A percentile compares a stretch with the other conserved stretches of the same genome.
Conservation (phyloP, 208 protist species). For the Phytomonas serpens region DNA sequence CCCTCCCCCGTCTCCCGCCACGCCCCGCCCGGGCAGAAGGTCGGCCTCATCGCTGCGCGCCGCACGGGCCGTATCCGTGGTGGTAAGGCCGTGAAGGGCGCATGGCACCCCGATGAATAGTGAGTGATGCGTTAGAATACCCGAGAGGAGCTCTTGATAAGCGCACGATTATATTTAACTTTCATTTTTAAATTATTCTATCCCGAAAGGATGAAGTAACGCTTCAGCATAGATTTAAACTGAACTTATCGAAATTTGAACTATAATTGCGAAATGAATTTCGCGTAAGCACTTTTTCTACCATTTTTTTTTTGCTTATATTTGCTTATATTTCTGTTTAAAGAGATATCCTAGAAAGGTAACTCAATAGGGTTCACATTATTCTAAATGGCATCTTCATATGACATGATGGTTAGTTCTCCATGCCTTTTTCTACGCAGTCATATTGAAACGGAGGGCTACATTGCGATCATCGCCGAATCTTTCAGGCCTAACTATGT, state of each 20-base stretch:
- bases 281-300: neutral
- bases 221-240: neutral
- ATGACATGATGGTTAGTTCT: neutral
- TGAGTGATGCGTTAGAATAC: neutral
- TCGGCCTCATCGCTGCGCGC: slow-evolving; percentile 98
- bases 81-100: slow-evolving; percentile 81
- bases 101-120: slow-evolving; percentile 88
- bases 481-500: slow-evolving; percentile 56
- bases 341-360: slow-evolving; percentile 5
- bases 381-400: neutral
- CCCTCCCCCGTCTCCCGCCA: slow-evolving; percentile 90
- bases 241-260: neutral
- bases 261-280: slow-evolving; percentile 1
- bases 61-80: slow-evolving; percentile 95
- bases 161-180: slow-evolving; percentile 7
- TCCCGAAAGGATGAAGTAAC: neutral
- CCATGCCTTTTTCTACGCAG: slow-evolving; percentile 68
- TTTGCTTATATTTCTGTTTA: neutral
- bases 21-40: slow-evolving; percentile 95
- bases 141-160: slow-evolving; percentile 5
- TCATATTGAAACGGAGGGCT: slow-evolving; percentile 31
- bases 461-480: slow-evolving; percentile 57
- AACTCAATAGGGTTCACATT: slow-evolving; percentile 5
- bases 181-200: slow-evolving; percentile 9
- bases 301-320: neutral